Evolutionary conservation across 2,329 filamentous ascomycete genomes (phyloP).

Genomic region (Fusarium papillatum): DNA sequence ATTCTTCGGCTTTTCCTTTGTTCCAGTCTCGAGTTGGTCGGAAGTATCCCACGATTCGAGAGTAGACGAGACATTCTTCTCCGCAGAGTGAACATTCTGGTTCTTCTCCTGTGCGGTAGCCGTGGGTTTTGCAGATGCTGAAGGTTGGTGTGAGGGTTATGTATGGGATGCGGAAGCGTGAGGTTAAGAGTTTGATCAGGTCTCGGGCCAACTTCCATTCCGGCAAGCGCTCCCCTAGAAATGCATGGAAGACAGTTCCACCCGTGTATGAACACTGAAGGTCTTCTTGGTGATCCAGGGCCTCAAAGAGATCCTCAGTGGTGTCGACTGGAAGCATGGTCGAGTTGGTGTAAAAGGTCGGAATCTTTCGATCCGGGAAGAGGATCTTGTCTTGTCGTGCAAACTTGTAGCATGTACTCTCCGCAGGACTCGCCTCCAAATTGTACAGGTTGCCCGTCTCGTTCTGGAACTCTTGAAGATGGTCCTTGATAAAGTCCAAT

Average conservation of each 20-base stretch:
- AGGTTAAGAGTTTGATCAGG: conserved; percentile 34
- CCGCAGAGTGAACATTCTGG: conserved; percentile 25
- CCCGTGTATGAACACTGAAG: conserved; percentile 42
- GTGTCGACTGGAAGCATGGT: conserved; percentile 41
- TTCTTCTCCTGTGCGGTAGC: conserved; percentile 35
- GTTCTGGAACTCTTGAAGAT: conserved; percentile 34
- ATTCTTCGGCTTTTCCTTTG: conserved; percentile 38
- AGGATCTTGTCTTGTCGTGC: conserved; percentile 34
- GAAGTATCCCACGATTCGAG: conserved; percentile 40
- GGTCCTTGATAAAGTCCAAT: conserved; percentile 37
- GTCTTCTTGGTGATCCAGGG: conserved; percentile 31
- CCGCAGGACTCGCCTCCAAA: conserved; percentile 38
- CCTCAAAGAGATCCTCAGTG: conserved; percentile 41
- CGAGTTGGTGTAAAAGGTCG: conserved; percentile 40
- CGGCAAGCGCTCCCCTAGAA: conserved; percentile 35
- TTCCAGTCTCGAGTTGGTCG: conserved; percentile 41
- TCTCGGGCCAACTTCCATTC: conserved; percentile 37
- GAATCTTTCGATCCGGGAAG: conserved; percentile 20
- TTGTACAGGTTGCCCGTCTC: conserved; percentile 40
- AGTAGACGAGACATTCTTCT: conserved; percentile 32
- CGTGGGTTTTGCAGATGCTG: conserved; percentile 39
- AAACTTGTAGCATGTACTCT: conserved; percentile 43
- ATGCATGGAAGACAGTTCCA: conserved; percentile 41
- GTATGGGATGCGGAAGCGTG: conserved; percentile 38
- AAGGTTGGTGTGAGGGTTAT: conserved; percentile 41